phyloP scores from a whole-genome alignment of 176 grass and related monocot genomes.

The Chloris gayana region DNA sequence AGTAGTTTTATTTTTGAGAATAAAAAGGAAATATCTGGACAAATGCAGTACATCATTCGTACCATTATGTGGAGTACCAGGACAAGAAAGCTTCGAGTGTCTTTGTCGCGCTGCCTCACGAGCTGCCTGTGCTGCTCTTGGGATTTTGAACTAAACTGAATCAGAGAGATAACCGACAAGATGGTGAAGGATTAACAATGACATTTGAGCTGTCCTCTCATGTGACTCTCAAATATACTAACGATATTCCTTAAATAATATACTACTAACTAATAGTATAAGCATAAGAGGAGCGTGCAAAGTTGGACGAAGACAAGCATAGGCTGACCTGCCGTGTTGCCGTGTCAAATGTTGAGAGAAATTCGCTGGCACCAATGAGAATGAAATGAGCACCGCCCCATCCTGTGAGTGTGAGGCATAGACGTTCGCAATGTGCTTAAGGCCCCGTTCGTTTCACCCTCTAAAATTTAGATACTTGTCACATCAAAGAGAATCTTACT shows the following conservation, averaged over 20 bases:
- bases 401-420: constrained; percentile 7
- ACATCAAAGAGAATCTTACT: too few relatives aligned
- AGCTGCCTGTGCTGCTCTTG: constrained; percentile 27
- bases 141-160: constrained; percentile 19
- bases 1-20: background rate
- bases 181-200: constrained; percentile 34
- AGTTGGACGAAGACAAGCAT: constrained; percentile 12
- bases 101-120: constrained; percentile 47
- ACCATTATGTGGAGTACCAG: constrained; percentile 1
- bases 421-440: background rate
- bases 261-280: background rate
- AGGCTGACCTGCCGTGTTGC: background rate
- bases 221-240: constrained; percentile 9
- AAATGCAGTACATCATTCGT: background rate
- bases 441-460: too few relatives aligned
- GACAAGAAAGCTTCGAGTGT: constrained; percentile 29
- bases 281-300: constrained; percentile 7
- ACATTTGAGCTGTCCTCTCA: constrained; percentile 42
- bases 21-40: background rate
- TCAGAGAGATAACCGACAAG: constrained; percentile 35
- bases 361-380: background rate
- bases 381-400: background rate
- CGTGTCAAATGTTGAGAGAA: constrained; percentile 18
- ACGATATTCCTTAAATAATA: background rate
- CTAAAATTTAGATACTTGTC: too few relatives aligned